phyloP scores from a whole-genome alignment of 148 eudicot genomes.

The Rheum nobile region DNA sequence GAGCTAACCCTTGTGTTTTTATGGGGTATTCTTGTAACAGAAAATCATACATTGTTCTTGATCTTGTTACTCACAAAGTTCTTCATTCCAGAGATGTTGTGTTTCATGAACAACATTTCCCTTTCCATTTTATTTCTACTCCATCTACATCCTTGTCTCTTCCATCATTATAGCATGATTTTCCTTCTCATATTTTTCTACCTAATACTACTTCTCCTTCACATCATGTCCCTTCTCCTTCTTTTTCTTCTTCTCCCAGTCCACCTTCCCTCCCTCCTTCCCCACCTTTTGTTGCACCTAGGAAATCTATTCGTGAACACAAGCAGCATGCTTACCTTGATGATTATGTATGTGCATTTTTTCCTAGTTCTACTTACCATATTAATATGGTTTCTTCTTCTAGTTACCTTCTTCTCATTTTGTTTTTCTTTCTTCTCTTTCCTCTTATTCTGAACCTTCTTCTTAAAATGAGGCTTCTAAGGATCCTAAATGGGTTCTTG shows the following conservation, averaged over 20 bases:
- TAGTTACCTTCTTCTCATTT: background rate
- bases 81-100: background rate
- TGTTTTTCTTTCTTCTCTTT: too few relatives aligned
- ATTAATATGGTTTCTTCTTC: background rate
- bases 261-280: too few relatives aligned
- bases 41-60: background rate
- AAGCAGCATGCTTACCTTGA: background rate
- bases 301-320: background rate
- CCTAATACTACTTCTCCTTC: background rate
- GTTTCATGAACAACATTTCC: background rate
- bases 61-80: background rate
- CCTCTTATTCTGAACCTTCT: background rate
- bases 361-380: too few relatives aligned
- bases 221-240: too few relatives aligned
- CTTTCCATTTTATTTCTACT: background rate
- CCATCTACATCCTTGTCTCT: fast-evolving
- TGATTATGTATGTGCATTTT: too few relatives aligned
- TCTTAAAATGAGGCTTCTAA: background rate
- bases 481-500: background rate
- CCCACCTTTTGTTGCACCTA: background rate
- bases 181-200: background rate
- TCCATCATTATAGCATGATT: background rate
- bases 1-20: background rate
- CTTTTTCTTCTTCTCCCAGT: too few relatives aligned
- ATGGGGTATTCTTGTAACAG: background rate